Evolutionary conservation across 2,329 filamentous ascomycete species (phyloP), one percentile per base, ranked within the genome.

Genomic region (Allantophomopsis cytisporea): DNA sequence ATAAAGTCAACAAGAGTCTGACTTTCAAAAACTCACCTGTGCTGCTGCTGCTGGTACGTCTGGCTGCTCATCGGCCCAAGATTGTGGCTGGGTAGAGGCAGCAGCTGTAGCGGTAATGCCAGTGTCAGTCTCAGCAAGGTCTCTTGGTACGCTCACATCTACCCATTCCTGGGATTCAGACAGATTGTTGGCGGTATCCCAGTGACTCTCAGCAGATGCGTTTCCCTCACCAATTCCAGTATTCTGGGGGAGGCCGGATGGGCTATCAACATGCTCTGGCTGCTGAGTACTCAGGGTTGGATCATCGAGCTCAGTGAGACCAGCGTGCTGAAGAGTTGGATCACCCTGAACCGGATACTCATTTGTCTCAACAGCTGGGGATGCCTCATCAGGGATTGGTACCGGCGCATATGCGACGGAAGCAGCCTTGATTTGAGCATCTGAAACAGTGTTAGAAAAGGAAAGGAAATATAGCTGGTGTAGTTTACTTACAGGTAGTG

Each of bases 61-160:
- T 14, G 80, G 74, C 50, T 83, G 73, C 44, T 91, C 83, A 52
- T 94, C 86, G 18, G 84, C 84, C 84, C 84, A 93, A 51, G 79
- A 86, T 54, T 81, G 76, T 32, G 67, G 68, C 51, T 71, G 70
- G 21, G 68, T 66, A 51, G 69, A 68, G 40, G 62, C 55, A 31
- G 63, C 59, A 17, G 75, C 63, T 6, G 73, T 76, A 18, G 75
- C 73, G 36, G 68, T 62, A 33, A 75, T 56, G 31, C 74, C 76
- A 31, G 69, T 75, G 45, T 91, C 83, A 5, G 81, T 80, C 66
- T 93, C 86, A 38, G 74, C 63, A 36, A 79, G 71, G 53, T 88
- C 75, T 41, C 80, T 76, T 38, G 84, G 76, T 43, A 93, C 80
- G 74, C 82, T 32, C 39, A 89, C 80, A 75, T 84, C 51, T 38